These are phyloP conservation scores for Jaapia argillacea DNA, from an alignment of 768 basidiomycete genomes.

Conservation along the genomic window DNA sequence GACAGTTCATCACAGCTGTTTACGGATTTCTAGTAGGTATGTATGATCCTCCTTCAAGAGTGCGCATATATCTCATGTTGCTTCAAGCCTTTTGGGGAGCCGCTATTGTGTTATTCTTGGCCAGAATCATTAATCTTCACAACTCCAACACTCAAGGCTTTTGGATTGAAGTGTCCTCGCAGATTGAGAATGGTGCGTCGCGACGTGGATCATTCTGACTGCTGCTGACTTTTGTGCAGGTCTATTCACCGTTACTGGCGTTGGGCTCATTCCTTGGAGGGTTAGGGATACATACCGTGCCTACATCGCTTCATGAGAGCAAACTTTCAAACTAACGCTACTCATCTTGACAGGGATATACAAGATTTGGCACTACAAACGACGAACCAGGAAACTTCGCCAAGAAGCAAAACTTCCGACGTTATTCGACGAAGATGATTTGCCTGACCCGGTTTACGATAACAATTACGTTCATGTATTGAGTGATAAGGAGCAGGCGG, in stretches of 20 bases:
- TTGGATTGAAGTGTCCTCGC: slow-evolving; percentile 75
- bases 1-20: slow-evolving; percentile 55
- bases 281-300: slow-evolving; percentile 67
- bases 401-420: slow-evolving; percentile 52
- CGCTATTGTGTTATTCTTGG: slow-evolving; percentile 67
- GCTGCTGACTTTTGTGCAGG: slow-evolving; percentile 25
- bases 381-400: slow-evolving; percentile 47
- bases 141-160: slow-evolving; percentile 61
- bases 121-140: slow-evolving; percentile 60
- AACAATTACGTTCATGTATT: slow-evolving; percentile 64
- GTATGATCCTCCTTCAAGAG: too few relatives aligned
- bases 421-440: slow-evolving; percentile 65
- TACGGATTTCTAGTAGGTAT: slow-evolving; percentile 69
- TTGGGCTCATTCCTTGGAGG: slow-evolving; percentile 72
- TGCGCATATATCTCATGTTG: slow-evolving; percentile 4
- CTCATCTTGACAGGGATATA: slow-evolving; percentile 39
- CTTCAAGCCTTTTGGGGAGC: slow-evolving; percentile 74
- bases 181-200: slow-evolving; percentile 59
- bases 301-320: slow-evolving; percentile 4
- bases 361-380: slow-evolving; percentile 69
- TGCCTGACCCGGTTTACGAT: slow-evolving; percentile 71
- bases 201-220: slow-evolving; percentile 16
- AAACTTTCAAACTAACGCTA: not conserved
- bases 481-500: slow-evolving; percentile 51
- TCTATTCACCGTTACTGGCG: slow-evolving; percentile 72